Evolutionary conservation across 106 monocot species (phyloP), one percentile per base, ranked within the genome.

Genomic region (Posidonia australis): DNA sequence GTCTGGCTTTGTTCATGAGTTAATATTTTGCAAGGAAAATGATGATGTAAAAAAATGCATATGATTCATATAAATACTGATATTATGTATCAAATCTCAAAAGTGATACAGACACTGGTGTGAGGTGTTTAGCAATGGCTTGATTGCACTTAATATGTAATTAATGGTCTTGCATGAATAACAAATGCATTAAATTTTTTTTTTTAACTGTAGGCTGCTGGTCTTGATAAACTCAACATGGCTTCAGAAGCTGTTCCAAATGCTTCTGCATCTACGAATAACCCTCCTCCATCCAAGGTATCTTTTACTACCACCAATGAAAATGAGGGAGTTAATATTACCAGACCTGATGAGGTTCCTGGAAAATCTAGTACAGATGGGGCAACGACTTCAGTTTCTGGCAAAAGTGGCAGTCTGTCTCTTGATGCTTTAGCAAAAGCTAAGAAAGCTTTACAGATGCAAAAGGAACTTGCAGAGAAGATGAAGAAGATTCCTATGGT

Each of bases 351-450:
- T 75, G 90, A 84, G 76, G 84, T 96, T 96, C 73, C 79, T 90
- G 90, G 84, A 82, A 96, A 96, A 84, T 96, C 78, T 74, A 96
- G 96, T 90, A 90, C 90, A 96, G 96, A 90, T 90, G 90, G 86
- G 54, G 63, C 72, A 75, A 30, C 77, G 32, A 56, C 66, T 67
- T 80, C 87, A 62, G 65, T 65, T 54, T 62, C 78, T 81, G 80
- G 78, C 72, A 84, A 77, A 84, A 74, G 68, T 79, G 75, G 82
- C 77, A 84, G 51, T 55, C 55, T 86, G 13, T 87, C 96, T 82
- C 96, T 82, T 79, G 90, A 96, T 76, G 96, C 96, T 69, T 78
- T 96, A 84, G 87, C 90, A 58, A 96, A 87, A 87, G 96, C 90
- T 72, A 96, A 85, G 78, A 96, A 80, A 81, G 87, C 84, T 66